These are phyloP conservation scores for Cardamine chenopodiifolia DNA, from an alignment of 345 rosid genomes.

Conservation along the genomic window DNA sequence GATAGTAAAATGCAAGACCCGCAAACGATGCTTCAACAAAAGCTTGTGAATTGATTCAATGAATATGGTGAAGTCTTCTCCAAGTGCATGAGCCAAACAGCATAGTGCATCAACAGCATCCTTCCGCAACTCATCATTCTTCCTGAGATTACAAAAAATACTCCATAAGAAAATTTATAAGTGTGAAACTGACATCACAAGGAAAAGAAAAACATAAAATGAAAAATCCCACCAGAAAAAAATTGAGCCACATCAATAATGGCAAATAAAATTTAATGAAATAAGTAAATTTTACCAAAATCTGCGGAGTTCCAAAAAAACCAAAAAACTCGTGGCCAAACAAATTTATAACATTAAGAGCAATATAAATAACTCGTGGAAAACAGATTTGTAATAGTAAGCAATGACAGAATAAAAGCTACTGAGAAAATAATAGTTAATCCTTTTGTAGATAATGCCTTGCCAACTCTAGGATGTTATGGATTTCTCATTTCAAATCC, in stretches of 20 bases:
- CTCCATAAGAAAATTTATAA: background rate
- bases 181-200: conserved; percentile 13
- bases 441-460: conserved; percentile 8
- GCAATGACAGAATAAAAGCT: conserved; percentile 28
- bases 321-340: background rate
- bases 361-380: conserved; percentile 9
- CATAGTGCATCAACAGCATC: conserved; percentile 98
- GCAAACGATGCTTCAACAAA: conserved; percentile 65
- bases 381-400: conserved; percentile 22
- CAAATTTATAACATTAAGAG: conserved; percentile 15
- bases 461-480: conserved; percentile 11
- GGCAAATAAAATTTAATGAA: conserved; percentile 13
- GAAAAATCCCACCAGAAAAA: conserved; percentile 15
- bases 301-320: conserved; percentile 15
- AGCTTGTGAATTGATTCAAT: conserved; percentile 94
- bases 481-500: conserved; percentile 13
- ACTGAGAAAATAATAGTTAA: conserved; percentile 7
- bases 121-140: conserved; percentile 83
- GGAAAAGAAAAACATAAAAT: conserved; percentile 10
- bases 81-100: conserved; percentile 96
- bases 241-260: conserved; percentile 15
- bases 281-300: background rate
- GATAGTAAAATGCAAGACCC: conserved; percentile 51
- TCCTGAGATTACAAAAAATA: conserved; percentile 51
- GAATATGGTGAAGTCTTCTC: conserved; percentile 95